Percentiles rank a stretch among this genome's conserved stretches.
These are phyloP conservation scores for Monosporozyma yasuniensis DNA, from an alignment of 805 yeast species.

Conservation along the genomic window DNA sequence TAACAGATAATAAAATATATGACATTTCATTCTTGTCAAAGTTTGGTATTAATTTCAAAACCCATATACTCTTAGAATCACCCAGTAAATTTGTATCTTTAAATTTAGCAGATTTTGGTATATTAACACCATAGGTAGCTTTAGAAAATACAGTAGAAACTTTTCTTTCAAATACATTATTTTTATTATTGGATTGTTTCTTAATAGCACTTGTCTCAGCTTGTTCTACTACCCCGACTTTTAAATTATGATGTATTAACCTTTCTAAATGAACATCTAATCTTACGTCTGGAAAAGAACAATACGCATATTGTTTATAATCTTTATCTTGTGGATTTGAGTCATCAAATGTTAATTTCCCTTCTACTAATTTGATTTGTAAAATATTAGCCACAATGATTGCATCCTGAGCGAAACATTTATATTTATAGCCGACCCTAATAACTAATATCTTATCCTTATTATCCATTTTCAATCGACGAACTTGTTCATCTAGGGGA, in stretches of 20 bases:
- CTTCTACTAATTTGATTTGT: conserved; percentile 65
- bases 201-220: conserved; percentile 73
- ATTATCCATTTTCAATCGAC: conserved; percentile 52
- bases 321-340: conserved; percentile 41
- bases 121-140: conserved; percentile 56
- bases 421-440: conserved; percentile 89
- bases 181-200: conserved; percentile 38
- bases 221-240: conserved; percentile 84
- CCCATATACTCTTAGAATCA: conserved; percentile 25
- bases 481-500: conserved; percentile 73
- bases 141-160: conserved; percentile 67
- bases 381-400: conserved; percentile 53
- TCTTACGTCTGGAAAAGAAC: conserved; percentile 74
- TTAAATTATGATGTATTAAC: conserved; percentile 59
- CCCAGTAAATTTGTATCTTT: conserved; percentile 29
- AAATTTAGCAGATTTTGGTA: conserved; percentile 38
- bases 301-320: conserved; percentile 62
- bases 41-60: conserved; percentile 7
- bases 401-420: conserved; percentile 83
- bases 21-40: conserved; percentile 17
- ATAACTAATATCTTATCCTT: conserved; percentile 65
- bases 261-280: conserved; percentile 70
- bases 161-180: conserved; percentile 54
- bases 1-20: conserved; percentile 40
- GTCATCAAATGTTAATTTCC: conserved; percentile 47